A percentile compares a stretch with the other conserved stretches of the same genome.
Conservation (phyloP, 2,329 filamentous ascomycete species). For the Fonsecaea nubica region DNA sequence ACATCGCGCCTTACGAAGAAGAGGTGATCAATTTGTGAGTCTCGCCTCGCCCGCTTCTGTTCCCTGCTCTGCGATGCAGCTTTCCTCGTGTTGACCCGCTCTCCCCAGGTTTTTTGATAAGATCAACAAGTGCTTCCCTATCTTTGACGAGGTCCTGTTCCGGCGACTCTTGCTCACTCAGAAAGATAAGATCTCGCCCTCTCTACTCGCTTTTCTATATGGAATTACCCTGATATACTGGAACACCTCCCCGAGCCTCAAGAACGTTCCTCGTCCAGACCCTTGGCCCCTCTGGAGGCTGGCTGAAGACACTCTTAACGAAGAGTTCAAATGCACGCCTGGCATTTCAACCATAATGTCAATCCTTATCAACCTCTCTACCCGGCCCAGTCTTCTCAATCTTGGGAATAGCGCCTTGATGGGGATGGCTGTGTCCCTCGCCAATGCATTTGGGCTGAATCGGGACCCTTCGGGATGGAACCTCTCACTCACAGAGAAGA, state of each 20-base stretch:
- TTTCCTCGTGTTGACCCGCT: no score
- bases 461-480: conserved; percentile 61
- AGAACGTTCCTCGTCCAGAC: conserved; percentile 57
- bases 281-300: conserved; percentile 67
- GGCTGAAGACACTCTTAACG: conserved; percentile 63
- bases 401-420: conserved; percentile 63
- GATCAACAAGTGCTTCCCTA: conserved; percentile 65
- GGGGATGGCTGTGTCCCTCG: conserved; percentile 60
- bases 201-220: conserved; percentile 63
- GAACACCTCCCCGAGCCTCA: conserved; percentile 52
- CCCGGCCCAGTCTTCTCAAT: conserved; percentile 65
- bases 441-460: conserved; percentile 63
- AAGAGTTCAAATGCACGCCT: conserved; percentile 56
- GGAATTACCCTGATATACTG: conserved; percentile 65
- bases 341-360: conserved; percentile 65
- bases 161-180: conserved; percentile 57
- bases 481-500: conserved; percentile 59
- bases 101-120: conserved; percentile 49
- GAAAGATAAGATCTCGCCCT: conserved; percentile 59
- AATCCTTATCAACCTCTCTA: conserved; percentile 64
- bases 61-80: no score
- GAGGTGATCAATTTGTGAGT: conserved; percentile 59
- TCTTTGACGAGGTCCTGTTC: conserved; percentile 63
- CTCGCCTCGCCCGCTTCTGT: no score
- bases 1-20: conserved; percentile 60